Evolutionary conservation across 2,329 filamentous ascomycete genomes (phyloP).

Genomic region (Claviceps sp.): DNA sequence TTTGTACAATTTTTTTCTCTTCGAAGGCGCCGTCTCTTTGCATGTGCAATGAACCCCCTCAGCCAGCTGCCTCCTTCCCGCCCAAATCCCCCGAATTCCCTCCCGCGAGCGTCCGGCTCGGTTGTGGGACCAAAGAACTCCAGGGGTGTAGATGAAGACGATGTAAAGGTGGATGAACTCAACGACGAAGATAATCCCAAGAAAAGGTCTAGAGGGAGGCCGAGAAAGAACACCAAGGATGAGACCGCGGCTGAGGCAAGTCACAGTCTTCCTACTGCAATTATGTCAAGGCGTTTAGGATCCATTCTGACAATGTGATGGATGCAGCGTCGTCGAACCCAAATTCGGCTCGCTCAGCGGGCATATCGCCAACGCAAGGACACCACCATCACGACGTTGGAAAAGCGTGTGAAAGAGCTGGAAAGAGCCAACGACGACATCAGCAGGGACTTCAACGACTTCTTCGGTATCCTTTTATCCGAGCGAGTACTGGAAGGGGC

Average conservation of each 20-base stretch:
- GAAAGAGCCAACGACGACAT: constrained; percentile 59
- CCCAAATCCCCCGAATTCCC: not conserved
- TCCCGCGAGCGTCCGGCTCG: not conserved
- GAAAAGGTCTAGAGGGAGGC: constrained; percentile 57
- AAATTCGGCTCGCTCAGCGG: constrained; percentile 75
- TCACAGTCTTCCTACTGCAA: constrained; percentile 12
- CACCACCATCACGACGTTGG: constrained; percentile 59
- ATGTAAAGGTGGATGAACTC: constrained; percentile 9
- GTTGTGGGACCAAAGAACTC: constrained; percentile 6
- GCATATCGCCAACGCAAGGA: constrained; percentile 81
- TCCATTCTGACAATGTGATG: not conserved
- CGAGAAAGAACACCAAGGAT: constrained; percentile 62
- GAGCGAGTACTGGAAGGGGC: constrained; percentile 44
- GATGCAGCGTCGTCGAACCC: constrained; percentile 60
- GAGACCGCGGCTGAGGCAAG: constrained; percentile 67
- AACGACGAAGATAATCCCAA: constrained; percentile 29
- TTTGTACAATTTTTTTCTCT: not conserved
- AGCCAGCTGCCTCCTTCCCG: not conserved
- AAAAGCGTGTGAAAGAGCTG: constrained; percentile 56
- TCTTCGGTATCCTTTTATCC: constrained; percentile 48
- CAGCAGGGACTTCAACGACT: constrained; percentile 53
- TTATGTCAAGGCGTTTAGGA: not conserved
- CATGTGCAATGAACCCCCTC: not conserved
- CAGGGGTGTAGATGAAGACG: constrained; percentile 7
- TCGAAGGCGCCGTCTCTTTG: not conserved